Evolutionary conservation across 2,329 filamentous ascomycete genomes (phyloP).

Genomic region (Davidsoniella eucalypti): DNA sequence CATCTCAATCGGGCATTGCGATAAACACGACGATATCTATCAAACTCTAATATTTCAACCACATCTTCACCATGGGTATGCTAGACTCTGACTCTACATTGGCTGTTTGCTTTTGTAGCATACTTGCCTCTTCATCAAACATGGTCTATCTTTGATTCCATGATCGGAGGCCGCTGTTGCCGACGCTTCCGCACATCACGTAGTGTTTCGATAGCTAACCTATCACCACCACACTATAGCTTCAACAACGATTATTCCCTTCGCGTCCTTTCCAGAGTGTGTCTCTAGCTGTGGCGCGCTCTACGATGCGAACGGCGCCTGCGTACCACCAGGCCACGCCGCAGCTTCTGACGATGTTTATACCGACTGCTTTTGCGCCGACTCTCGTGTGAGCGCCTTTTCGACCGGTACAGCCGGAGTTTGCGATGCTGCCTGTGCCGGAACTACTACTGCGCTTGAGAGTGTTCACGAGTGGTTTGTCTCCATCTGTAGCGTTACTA

Average conservation of each 20-base stretch:
- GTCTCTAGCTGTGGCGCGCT: slow-evolving; percentile 42
- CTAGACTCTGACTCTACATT: too few species aligned
- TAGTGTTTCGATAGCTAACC: not conserved
- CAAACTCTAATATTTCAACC: too few species aligned
- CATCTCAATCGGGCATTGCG: too few species aligned
- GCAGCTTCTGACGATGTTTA: slow-evolving; percentile 36
- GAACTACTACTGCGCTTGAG: slow-evolving; percentile 27
- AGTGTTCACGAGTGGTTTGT: slow-evolving; percentile 56
- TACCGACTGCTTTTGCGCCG: slow-evolving; percentile 58
- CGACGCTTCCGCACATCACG: not conserved
- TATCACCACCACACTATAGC: not conserved
- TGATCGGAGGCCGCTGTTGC: not conserved
- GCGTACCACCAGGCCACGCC: slow-evolving; percentile 36
- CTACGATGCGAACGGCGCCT: slow-evolving; percentile 54
- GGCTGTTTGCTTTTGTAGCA: too few species aligned
- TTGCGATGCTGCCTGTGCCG: slow-evolving; percentile 41
- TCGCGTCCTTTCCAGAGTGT: slow-evolving; percentile 43
- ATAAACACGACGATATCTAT: too few species aligned
- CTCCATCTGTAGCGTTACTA: slow-evolving; percentile 39
- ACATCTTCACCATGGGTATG: too few species aligned
- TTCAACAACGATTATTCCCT: slow-evolving; percentile 38
- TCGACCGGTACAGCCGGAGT: slow-evolving; percentile 38
- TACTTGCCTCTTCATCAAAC: too few species aligned
- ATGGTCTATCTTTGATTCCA: too few species aligned
- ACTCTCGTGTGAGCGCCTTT: slow-evolving; percentile 40